Evolutionary conservation across 352 stramenopile genomes (phyloP).

Genomic region (Globisporangium uncinulatum): DNA sequence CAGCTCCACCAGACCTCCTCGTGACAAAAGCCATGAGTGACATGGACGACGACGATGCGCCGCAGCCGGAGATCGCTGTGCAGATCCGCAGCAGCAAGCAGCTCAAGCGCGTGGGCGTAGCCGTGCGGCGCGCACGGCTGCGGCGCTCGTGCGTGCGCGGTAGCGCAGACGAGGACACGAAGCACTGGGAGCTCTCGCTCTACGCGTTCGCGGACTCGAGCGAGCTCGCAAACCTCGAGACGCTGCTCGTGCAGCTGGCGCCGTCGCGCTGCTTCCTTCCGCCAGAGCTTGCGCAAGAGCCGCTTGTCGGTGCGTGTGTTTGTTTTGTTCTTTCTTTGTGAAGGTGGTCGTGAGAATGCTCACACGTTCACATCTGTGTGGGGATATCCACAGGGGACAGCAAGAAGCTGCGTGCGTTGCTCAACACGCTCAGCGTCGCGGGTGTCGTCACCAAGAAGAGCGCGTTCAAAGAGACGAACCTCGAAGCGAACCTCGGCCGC

Average conservation of each 20-base stretch:
- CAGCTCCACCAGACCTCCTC: neutral
- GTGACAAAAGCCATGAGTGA: constrained; percentile 24
- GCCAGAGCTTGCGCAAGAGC: constrained; percentile 46
- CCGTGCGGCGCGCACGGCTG: constrained; percentile 55
- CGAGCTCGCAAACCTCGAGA: constrained; percentile 80
- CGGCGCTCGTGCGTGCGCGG: constrained; percentile 78
- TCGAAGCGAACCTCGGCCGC: constrained; percentile 63
- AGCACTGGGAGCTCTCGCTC: constrained; percentile 78
- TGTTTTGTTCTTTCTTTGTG: too few species aligned
- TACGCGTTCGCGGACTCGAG: constrained; percentile 82
- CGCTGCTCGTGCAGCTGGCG: constrained; percentile 72
- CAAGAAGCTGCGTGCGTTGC: constrained; percentile 77
- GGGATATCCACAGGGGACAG: constrained; percentile 32
- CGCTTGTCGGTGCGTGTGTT: constrained; percentile 27
- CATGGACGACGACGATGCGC: constrained; percentile 23
- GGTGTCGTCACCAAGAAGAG: constrained; percentile 69
- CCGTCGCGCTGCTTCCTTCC: constrained; percentile 73
- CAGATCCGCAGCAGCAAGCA: constrained; percentile 79
- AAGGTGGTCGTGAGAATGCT: too few species aligned
- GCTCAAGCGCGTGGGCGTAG: constrained; percentile 79
- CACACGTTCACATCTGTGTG: neutral
- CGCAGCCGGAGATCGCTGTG: constrained; percentile 62
- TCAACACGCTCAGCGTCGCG: constrained; percentile 58
- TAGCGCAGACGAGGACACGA: constrained; percentile 64
- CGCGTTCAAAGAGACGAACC: constrained; percentile 43